Evolutionary conservation across 768 basidiomycete genomes (phyloP), one percentile per base, ranked within the genome.

Genomic region (Lentinula aciculospora): DNA sequence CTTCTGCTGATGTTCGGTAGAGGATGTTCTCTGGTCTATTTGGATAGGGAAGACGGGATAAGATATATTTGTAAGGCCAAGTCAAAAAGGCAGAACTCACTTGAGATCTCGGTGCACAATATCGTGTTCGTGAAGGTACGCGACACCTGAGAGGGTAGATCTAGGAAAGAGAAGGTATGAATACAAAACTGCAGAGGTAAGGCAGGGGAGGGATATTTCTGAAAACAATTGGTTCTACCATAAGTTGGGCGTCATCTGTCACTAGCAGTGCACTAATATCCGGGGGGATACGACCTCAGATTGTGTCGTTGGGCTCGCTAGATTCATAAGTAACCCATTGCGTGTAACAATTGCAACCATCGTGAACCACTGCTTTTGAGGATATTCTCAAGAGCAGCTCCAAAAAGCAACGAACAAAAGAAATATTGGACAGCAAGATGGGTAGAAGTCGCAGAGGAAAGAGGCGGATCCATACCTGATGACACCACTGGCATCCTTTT

Each of bases 21-120:
- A 99, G 78, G 59, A 99, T 95, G 68, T 98, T 98, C 72, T 99
- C 97, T 0, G 97, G 97, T 69, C 89, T 93, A 60, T 10, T 15
- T 13, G 3, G 15, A 40, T 4, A 19, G 2, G 5, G 34, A 50
- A 15, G 12, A 40, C 17, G 39, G 51, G 23, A 60, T 57, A 25
- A 27, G n/a, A 28, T 19, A n/a, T n/a, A n/a, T 12, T 3, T 21
- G 21, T 27, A 29, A 32, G 15, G 10, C 17, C 17, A 53, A 9
- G 19, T 44, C 0, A 51, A 34, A 58, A 46, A 37, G 45, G 45
- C 6, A 13, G 23, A 3, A 69, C 78, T 25, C 56, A 92, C 89
- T 98, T 98, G 60, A 99, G 81, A 67, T 99, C 96, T 3, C 97
- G 84, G 67, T 99, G 97, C 17, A 98, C 97, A 62, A 99, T 94